Conservation (phyloP, 257 asterid species). For the Solanum pinnatisectum region DNA sequence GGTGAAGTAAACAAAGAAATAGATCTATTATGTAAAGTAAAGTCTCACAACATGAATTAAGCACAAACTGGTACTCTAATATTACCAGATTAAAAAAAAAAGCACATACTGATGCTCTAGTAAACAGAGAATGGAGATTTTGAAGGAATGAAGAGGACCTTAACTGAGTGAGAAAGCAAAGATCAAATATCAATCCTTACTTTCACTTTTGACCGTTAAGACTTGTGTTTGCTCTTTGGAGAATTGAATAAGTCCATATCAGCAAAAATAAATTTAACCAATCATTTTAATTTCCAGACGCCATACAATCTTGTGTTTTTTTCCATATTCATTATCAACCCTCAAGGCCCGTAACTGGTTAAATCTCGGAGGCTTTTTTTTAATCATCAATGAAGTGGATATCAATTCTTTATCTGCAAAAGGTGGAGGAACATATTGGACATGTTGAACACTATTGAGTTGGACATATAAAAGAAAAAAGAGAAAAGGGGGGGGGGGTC, state of each 20-base stretch:
- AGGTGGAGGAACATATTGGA: neutral
- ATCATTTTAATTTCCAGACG: neutral
- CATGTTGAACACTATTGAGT: neutral
- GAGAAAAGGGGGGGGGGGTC: neutral
- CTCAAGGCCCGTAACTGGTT: neutral
- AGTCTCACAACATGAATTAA: neutral
- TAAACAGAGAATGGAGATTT: neutral
- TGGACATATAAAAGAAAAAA: neutral
- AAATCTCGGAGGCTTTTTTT: neutral
- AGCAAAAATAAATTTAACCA: neutral
- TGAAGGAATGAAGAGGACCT: neutral
- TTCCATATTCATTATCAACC: neutral
- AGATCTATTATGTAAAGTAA: neutral
- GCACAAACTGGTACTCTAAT: neutral
- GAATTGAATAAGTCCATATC: neutral
- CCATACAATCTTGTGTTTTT: neutral
- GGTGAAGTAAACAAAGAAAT: neutral
- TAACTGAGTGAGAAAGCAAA: neutral
- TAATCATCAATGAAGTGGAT: neutral
- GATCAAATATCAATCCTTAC: neutral
- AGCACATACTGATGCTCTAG: neutral
- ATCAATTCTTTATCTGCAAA: neutral
- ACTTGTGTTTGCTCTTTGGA: neutral
- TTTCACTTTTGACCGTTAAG: neutral
- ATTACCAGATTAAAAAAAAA: neutral